Evolutionary conservation across 352 stramenopile genomes (phyloP), one percentile per base, ranked within the genome.

Genomic region (Phytophthora hibernalis): DNA sequence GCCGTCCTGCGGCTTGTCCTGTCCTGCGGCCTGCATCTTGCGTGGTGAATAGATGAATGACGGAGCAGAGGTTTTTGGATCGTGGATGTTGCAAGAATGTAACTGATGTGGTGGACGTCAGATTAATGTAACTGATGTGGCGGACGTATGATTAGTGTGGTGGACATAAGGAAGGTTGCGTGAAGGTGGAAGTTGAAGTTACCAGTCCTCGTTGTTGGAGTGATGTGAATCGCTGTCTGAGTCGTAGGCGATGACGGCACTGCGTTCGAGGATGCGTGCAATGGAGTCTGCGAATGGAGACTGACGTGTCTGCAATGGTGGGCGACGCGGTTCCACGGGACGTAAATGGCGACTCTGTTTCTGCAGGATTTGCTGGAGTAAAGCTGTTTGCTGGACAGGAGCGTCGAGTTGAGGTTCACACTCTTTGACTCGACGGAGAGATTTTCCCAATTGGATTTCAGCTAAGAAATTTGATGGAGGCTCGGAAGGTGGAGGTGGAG

Each of bases 231-330:
- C 68, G 52, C 75, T 86, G 53, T 91, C 82, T 3, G 78, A 89
- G 26, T 91, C 82, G 69, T 89, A 89, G 16, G 79, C 80, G 26
- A 87, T 88, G 33, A 83, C 60, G 7, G 69, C 48, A 18, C 82
- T 76, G 0, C 80, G 77, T 58, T 91, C 82, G 45, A 91, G 79
- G 31, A 91, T 86, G 11, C 80, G 76, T 5, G 80, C 78, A 40
- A 91, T 91, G 15, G 82, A 89, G 42, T 77, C 67, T 5, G 78
- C 78, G 31, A 91, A 89, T 1, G 79, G 77, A 0, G 60, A 35
- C n/a, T 54, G 31, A 1, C 51, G 54, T 0, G 24, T 52, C 20
- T 56, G 45, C 11, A 58, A 30, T 0, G 54, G 49, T 8, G 70
- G 61, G 9, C 63, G 63, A 5, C 55, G 63, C 5, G 56, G 26